Evolutionary conservation across 805 yeast genomes (phyloP).

Genomic region (Tetrapisispora phaffii): DNA sequence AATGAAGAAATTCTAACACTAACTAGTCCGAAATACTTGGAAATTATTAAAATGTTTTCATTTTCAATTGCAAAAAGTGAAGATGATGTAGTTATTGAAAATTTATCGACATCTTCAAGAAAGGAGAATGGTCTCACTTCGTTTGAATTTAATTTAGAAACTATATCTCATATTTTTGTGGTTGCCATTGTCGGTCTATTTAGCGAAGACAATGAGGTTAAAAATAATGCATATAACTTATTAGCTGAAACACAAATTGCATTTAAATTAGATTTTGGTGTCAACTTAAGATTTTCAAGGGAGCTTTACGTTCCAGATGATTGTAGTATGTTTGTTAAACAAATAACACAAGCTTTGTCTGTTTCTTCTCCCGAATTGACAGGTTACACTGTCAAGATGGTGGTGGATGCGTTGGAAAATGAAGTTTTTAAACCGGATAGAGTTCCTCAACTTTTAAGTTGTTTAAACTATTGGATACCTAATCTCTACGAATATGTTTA

Average conservation of each 20-base stretch:
- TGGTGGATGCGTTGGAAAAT: slow-evolving; percentile 19
- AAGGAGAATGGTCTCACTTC: slow-evolving; percentile 3
- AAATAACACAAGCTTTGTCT: slow-evolving; percentile 51
- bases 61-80: slow-evolving; percentile 50
- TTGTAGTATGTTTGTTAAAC: slow-evolving; percentile 48
- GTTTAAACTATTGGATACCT: slow-evolving; percentile 61
- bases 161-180: slow-evolving; percentile 54
- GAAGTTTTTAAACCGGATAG: slow-evolving; percentile 14
- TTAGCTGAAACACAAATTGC: slow-evolving; percentile 52
- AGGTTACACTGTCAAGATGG: slow-evolving; percentile 37
- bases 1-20: slow-evolving; percentile 33
- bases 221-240: slow-evolving; percentile 53
- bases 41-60: slow-evolving; percentile 60
- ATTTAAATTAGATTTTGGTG: slow-evolving; percentile 52
- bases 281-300: slow-evolving; percentile 42
- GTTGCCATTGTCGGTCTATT: slow-evolving; percentile 60
- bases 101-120: slow-evolving; percentile 5
- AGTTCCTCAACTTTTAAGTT: slow-evolving; percentile 18
- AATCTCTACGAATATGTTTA: slow-evolving; percentile 53
- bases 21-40: slow-evolving; percentile 42
- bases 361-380: slow-evolving; percentile 48
- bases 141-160: slow-evolving; percentile 28
- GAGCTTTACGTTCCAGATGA: slow-evolving; percentile 62
- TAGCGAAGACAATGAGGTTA: slow-evolving; percentile 47
- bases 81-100: slow-evolving; percentile 26